Evolutionary conservation across 345 rosid genomes (phyloP), one percentile per base, ranked within the genome.

Genomic region (Excoecaria agallocha): DNA sequence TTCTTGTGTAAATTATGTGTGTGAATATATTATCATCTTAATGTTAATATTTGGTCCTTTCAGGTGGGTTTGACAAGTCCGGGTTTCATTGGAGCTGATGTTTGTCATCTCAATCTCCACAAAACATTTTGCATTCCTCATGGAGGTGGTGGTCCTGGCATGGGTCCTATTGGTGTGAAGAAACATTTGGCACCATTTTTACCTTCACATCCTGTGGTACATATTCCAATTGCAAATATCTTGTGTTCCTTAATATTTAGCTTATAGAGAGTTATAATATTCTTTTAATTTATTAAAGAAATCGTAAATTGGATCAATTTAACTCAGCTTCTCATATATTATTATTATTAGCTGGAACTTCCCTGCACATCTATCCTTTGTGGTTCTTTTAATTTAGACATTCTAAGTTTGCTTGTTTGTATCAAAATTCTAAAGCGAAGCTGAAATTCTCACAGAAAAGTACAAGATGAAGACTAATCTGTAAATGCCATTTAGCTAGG

Each of bases 121-220:
- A 96, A 93, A 72, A 96, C 98, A 65, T 93, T 93, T 83, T 96
- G 99, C 87, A 96, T 96, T 80, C 98, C 98, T 3, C 98, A 96
- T 66, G 98, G 97, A 66, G 98, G 99, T 78, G 99, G 99, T 60
- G 98, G 99, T 78, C 98, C 98, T 68, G 99, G 99, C 72, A 96
- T 96, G 99, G 99, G 99, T 56, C 99, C 99, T 72, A 91, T 96
- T 72, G 98, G 99, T 68, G 99, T 96, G 79, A 93, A 93, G 90
- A 86, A 91, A 73, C 99, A 96, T 73, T 84, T 96, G 84, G 98
- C 99, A 74, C 94, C 98, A 41, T 96, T 89, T 78, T 80, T 96
- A 73, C 98, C 99, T 83, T 93, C 97, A 4, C 99, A 96, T 80
- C 99, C 98, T 61, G 98, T 96, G 90, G 99, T 96, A 88, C 30